Evolutionary conservation across 2,329 filamentous ascomycete genomes (phyloP).

Genomic region (Trichoderma breve): DNA sequence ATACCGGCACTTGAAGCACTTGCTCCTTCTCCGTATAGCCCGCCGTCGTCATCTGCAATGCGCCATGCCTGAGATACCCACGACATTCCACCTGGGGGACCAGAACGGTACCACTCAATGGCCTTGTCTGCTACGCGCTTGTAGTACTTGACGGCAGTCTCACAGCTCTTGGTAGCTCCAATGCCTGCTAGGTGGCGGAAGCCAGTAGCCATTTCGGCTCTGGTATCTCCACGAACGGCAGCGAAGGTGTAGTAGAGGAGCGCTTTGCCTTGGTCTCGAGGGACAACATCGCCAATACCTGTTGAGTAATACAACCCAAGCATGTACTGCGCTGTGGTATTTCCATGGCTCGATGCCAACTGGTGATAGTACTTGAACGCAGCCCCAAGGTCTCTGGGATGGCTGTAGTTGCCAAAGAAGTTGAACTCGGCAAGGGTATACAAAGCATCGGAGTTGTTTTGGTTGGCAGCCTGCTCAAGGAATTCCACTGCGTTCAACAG

Average conservation of each 20-base stretch:
- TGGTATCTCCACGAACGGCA: constrained; percentile 75
- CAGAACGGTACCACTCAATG: constrained; percentile 81
- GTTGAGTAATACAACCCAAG: constrained; percentile 94
- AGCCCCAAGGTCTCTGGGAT: constrained; percentile 75
- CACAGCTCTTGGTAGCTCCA: constrained; percentile 80
- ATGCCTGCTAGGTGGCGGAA: constrained; percentile 85
- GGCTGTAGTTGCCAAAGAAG: constrained; percentile 91
- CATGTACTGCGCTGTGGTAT: constrained; percentile 94
- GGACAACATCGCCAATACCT: constrained; percentile 76
- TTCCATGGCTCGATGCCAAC: constrained; percentile 74
- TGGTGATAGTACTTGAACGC: constrained; percentile 81
- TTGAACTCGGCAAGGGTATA: constrained; percentile 91
- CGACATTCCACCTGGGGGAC: constrained; percentile 81
- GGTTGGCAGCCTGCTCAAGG: constrained; percentile 51
- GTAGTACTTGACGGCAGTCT: constrained; percentile 82
- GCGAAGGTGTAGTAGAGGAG: constrained; percentile 94
- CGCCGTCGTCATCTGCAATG: constrained; percentile 85
- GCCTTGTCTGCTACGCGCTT: constrained; percentile 92
- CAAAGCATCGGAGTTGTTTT: constrained; percentile 76
- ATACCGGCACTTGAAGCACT: constrained; percentile 84
- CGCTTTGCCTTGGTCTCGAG: constrained; percentile 85
- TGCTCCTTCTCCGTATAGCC: constrained; percentile 92
- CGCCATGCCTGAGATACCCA: constrained; percentile 77
- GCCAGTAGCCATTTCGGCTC: constrained; percentile 90
- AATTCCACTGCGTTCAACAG: constrained; percentile 52